These are phyloP conservation scores for Phytopythium boreale DNA, from an alignment of 352 stramenopile species.

Conservation along the genomic window DNA sequence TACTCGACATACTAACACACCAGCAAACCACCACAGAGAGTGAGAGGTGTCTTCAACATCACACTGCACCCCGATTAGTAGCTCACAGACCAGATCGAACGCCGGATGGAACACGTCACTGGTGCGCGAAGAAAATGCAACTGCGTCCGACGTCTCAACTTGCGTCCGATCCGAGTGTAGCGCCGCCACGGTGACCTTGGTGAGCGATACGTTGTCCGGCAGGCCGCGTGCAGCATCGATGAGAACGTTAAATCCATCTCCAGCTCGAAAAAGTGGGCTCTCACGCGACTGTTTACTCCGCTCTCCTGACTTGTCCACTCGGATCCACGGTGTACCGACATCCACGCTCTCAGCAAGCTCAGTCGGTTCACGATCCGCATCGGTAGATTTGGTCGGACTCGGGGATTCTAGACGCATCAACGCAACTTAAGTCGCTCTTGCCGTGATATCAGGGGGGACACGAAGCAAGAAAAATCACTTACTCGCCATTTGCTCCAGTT, in stretches of 20 bases:
- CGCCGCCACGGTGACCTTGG: slow-evolving; percentile 68
- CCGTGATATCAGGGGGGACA: neutral
- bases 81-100: slow-evolving; percentile 49
- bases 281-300: slow-evolving; percentile 17
- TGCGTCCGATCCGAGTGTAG: slow-evolving; percentile 50
- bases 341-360: neutral
- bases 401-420: neutral
- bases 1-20: slow-evolving; percentile 62
- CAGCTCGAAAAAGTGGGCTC: slow-evolving; percentile 41
- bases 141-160: slow-evolving; percentile 24
- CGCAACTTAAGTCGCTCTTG: neutral
- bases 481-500: neutral
- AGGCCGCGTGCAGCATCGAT: slow-evolving; percentile 73
- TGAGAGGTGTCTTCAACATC: neutral
- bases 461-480: neutral
- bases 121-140: slow-evolving; percentile 15
- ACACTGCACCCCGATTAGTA: too few relatives aligned
- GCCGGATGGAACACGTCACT: slow-evolving; percentile 35
- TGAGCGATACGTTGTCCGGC: slow-evolving; percentile 64
- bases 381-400: neutral
- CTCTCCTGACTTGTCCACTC: slow-evolving; percentile 36
- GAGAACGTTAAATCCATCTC: slow-evolving; percentile 80
- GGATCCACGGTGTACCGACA: slow-evolving; percentile 25
- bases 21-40: slow-evolving; percentile 7
- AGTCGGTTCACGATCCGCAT: neutral